Base-by-base conservation (phyloP, 768 basidiomycete genomes). In the Calvatia gigantea region DNA sequence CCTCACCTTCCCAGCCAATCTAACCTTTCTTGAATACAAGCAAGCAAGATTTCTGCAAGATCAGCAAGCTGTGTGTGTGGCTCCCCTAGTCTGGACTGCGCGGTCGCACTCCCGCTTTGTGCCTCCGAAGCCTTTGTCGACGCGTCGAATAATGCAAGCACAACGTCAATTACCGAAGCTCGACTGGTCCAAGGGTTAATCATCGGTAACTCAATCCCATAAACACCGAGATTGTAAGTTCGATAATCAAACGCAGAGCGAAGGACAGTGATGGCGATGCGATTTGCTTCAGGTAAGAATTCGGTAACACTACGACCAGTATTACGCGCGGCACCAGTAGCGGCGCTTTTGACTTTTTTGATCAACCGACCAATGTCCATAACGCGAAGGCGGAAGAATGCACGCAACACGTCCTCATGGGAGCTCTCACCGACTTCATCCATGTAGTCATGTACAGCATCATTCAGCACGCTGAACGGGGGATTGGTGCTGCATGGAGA, bases 121-220 rank as follows among this genome's bases (percentile, higher is more conserved):
- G 70, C 59, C 43, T 84, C 81, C 6, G 82, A 64, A 6, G 75
- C 69, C 54, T 73, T 75, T 5, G 82, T 81, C 1, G 83, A 85
- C 1, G 76, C 65, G 43, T 87, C 83, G 61, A 95, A 94, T n/a
- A 96, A 75, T 43, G 77, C 77, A 23, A 86, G 75, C 4, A 89
- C 69, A 7, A 83, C 77, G 39, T 93, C 88, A 50, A 96, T 82
- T 14, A 91, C 68, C 0, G 73, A 65, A 2, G 84, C 75, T 43
- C 77, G 77, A 63, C 91, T 91, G 15, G 93, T 92, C 96, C 95
- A 98, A 0, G 90, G 85, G 57, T 85, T 80, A 60, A 80, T 77
- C 80, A 84, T 83, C 4, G 81, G 87, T 19, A 78, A 73, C 21
- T 83, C 78, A 41, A 98, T 76, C 28, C 91, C 91, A 65, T 98